Evolutionary conservation across 495 filamentous ascomycete species (phyloP).

Genomic region (Aspergillus ostianus): DNA sequence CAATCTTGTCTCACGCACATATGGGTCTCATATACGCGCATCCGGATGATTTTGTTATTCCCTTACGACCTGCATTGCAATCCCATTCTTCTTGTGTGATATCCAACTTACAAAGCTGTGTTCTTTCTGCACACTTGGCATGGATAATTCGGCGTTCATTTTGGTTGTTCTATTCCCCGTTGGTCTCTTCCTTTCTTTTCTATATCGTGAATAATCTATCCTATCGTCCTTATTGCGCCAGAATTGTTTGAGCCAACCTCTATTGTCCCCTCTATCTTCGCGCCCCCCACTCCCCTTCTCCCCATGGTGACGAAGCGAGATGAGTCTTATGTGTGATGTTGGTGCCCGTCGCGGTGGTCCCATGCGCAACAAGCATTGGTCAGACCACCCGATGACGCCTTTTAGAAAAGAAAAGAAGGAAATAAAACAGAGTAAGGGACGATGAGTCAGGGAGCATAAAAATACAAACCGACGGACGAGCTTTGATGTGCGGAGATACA

Average conservation of each 20-base stretch:
- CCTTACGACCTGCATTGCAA: conserved; percentile 27
- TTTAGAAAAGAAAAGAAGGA: conserved; percentile 1
- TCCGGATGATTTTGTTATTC: conserved; percentile 26
- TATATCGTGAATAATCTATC: conserved; percentile 13
- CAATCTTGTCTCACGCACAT: conserved; percentile 36
- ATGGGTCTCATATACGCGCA: conserved; percentile 34
- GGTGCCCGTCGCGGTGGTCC: not conserved
- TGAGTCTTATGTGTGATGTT: conserved; percentile 2
- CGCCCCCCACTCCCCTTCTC: not conserved
- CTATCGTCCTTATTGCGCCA: not conserved
- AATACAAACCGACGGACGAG: not conserved
- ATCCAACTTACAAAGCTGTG: conserved; percentile 19
- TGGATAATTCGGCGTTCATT: conserved; percentile 38
- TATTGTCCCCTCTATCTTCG: conserved; percentile 3
- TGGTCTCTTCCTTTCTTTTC: conserved; percentile 18
- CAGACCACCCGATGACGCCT: not conserved
- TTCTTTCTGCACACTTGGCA: conserved; percentile 22
- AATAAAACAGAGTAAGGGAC: not conserved
- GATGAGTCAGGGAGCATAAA: not conserved
- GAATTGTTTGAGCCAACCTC: not conserved
- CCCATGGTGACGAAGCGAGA: conserved; percentile 4
- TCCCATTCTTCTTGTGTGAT: conserved; percentile 19
- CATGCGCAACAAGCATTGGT: not conserved
- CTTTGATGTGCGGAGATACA: not conserved
- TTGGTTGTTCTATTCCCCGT: conserved; percentile 18